These are phyloP conservation scores for Diospyros kaki DNA, from an alignment of 148 eudicot genomes.

Conservation along the genomic window DNA sequence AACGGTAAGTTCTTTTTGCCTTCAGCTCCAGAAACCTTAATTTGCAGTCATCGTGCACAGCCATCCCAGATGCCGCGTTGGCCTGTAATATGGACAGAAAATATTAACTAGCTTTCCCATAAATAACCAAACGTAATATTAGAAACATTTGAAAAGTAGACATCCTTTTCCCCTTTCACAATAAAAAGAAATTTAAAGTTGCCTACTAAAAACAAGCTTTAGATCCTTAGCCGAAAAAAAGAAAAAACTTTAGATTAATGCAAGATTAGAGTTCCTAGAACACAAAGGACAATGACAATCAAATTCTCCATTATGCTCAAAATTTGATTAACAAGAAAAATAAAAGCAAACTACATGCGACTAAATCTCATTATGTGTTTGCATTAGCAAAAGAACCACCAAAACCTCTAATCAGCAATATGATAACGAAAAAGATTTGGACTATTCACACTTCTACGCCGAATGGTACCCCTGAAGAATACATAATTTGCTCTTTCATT, in stretches of 20 bases:
- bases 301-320: background rate
- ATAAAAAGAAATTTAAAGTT: too few relatives aligned
- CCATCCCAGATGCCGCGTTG: conserved; percentile 33
- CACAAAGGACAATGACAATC: background rate
- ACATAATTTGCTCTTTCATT: too few relatives aligned
- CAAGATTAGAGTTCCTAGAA: background rate
- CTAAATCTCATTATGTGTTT: background rate
- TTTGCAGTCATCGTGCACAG: conserved; percentile 37
- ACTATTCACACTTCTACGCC: background rate
- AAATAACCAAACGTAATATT: too few relatives aligned
- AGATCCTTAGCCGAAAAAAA: too few relatives aligned
- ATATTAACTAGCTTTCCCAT: too few relatives aligned
- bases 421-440: background rate
- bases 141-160: too few relatives aligned
- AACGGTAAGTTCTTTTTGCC: conserved; percentile 30
- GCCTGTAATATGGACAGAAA: conserved; percentile 14
- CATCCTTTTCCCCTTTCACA: too few relatives aligned
- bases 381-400: background rate
- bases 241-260: too few relatives aligned
- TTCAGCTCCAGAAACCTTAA: conserved; percentile 33
- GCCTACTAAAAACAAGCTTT: background rate
- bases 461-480: background rate
- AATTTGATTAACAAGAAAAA: background rate
- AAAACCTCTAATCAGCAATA: background rate
- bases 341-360: background rate